These are phyloP conservation scores for Kwoniella heveanensis DNA, from an alignment of 768 basidiomycete genomes.

Conservation along the genomic window DNA sequence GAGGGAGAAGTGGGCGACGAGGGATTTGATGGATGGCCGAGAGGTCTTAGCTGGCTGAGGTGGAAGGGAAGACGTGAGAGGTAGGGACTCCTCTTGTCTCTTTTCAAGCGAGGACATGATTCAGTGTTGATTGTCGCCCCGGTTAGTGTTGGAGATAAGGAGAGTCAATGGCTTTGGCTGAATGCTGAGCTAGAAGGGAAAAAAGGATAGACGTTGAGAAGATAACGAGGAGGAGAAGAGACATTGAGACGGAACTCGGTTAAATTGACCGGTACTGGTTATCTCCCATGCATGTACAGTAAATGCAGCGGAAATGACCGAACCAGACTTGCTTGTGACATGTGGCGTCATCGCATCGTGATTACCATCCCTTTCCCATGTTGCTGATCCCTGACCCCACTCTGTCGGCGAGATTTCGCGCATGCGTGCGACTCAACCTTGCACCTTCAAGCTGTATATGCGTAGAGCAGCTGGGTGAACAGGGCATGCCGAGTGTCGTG, in stretches of 20 bases:
- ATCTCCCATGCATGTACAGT: too few species aligned
- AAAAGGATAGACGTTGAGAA: too few species aligned
- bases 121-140: not conserved
- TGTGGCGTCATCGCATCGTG: constrained; percentile 1
- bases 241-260: too few species aligned
- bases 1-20: not conserved
- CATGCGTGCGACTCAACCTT: too few species aligned
- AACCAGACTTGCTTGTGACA: not conserved
- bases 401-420: too few species aligned
- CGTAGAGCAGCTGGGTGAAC: too few species aligned
- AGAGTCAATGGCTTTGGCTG: not conserved
- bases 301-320: not conserved
- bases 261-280: not conserved
- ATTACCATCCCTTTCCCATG: not conserved
- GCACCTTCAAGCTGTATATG: too few species aligned
- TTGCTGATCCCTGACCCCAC: not conserved
- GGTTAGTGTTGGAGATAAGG: not conserved
- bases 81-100: not conserved
- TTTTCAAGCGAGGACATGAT: not conserved
- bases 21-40: not conserved
- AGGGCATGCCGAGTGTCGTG: too few species aligned
- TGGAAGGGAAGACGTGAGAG: not conserved
- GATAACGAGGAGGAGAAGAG: too few species aligned
- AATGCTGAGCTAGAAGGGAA: not conserved
- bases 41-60: not conserved